A percentile compares a stretch with the other conserved stretches of the same genome.
These are phyloP conservation scores for Sclerotinia spermophila DNA, from an alignment of 2,329 filamentous ascomycete species.

Conservation along the genomic window DNA sequence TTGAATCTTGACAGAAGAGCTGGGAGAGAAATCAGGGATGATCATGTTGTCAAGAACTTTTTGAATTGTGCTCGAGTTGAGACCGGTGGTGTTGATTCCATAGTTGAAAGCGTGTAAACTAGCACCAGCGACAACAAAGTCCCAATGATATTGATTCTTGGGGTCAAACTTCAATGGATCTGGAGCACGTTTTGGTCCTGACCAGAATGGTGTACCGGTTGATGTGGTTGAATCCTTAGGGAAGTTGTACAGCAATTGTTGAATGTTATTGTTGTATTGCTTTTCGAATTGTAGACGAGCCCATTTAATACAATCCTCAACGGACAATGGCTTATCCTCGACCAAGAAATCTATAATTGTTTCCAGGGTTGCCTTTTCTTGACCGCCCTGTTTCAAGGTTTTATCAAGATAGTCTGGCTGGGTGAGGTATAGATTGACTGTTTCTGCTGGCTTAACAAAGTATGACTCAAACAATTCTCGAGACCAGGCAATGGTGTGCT, in stretches of 20 bases:
- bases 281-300: slow-evolving; percentile 90
- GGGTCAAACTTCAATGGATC: slow-evolving; percentile 86
- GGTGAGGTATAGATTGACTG: slow-evolving; percentile 88
- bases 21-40: slow-evolving; percentile 89
- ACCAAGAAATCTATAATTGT: slow-evolving; percentile 87
- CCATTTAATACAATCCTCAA: slow-evolving; percentile 97
- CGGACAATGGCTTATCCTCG: slow-evolving; percentile 83
- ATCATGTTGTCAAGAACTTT: slow-evolving; percentile 89
- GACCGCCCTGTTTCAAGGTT: slow-evolving; percentile 87
- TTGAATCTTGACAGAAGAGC: slow-evolving; percentile 91
- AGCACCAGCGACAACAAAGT: slow-evolving; percentile 81
- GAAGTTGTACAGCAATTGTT: slow-evolving; percentile 94
- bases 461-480: slow-evolving; percentile 92
- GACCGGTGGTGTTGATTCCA: slow-evolving; percentile 80
- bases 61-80: slow-evolving; percentile 67
- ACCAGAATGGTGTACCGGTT: slow-evolving; percentile 91
- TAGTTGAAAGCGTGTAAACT: slow-evolving; percentile 98
- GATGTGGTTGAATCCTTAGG: slow-evolving; percentile 90
- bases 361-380: slow-evolving; percentile 90
- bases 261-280: slow-evolving; percentile 94
- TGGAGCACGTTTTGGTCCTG: slow-evolving; percentile 93
- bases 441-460: slow-evolving; percentile 90
- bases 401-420: slow-evolving; percentile 87
- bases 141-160: slow-evolving; percentile 79
- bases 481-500: slow-evolving; percentile 98